Evolutionary conservation across 2,329 filamentous ascomycete species (phyloP), one percentile per base, ranked within the genome.

Genomic region (Apiospora marii): DNA sequence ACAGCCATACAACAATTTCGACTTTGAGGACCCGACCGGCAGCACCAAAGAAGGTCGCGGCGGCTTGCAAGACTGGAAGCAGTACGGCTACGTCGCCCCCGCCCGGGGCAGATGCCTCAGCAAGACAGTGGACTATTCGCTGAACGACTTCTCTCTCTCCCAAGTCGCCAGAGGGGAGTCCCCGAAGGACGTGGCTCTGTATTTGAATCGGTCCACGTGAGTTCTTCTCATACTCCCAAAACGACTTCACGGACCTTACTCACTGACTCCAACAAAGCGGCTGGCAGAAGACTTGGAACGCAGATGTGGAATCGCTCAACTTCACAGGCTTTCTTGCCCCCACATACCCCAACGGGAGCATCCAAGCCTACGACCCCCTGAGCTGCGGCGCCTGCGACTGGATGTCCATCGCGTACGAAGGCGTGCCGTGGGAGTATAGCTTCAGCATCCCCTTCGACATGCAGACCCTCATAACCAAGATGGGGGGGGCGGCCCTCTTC

Each of bases 91-190:
- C 79, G 92, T 95, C 22, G 89, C 90, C 0, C 88, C 92, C 79
- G 94, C 93, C 0, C 87, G 93, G 5, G 92, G 88, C 74, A 88
- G 95, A 30, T 94, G 91, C 1, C 87, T 69, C 22, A 69, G 90
- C 51, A 83, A 93, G 12, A 95, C 92, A 0, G 87, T 95, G 0
- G 93, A 95, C 79, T 95, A 95, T 79, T 90, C 91, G 10, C 95
- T 95, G 80, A 90, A 95, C 75, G 93, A 95, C 82, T 95, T 90
- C 77, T 90, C 89, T 74, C 91, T 93, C 72, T 85, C 90, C 0
- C 84, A 90, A 68, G 88, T 94, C 71, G 92, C 92, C 0, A 85
- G 85, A 12, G 84, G 83, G 0, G 79, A 93, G 48, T 89, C 88
- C 1, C 85, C 88, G 13, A 83, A 84, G 3, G 82, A 79, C 0